These are phyloP conservation scores for Colletotrichum sp. DNA, from an alignment of 2,329 filamentous ascomycete genomes.

Conservation along the genomic window DNA sequence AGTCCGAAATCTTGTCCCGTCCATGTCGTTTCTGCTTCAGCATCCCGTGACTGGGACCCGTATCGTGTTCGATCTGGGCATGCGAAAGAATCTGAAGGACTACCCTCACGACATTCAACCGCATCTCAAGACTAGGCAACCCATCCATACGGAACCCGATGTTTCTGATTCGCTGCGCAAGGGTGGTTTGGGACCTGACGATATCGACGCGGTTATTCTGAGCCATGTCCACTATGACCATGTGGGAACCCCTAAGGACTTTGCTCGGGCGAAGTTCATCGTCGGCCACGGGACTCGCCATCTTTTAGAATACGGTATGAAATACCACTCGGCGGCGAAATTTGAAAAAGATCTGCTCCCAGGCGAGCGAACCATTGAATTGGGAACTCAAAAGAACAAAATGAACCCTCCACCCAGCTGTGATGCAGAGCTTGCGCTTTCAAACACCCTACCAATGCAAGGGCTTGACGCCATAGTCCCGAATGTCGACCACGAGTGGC, in stretches of 20 bases:
- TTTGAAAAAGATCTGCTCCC: background rate
- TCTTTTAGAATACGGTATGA: background rate
- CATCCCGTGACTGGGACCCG: background rate
- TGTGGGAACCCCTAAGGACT: background rate
- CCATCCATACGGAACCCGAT: background rate
- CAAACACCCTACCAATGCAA: background rate
- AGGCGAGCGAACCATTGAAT: background rate
- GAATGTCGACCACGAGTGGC: background rate
- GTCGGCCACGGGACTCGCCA: background rate
- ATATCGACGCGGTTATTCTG: background rate
- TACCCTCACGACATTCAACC: background rate
- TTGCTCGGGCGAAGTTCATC: background rate
- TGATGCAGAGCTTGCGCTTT: background rate
- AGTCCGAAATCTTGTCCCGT: background rate
- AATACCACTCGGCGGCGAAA: background rate
- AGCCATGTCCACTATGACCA: background rate
- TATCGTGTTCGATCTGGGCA: background rate
- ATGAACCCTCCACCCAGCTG: background rate
- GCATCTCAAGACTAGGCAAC: background rate
- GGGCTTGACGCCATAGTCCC: background rate
- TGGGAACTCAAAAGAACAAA: background rate
- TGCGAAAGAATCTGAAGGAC: background rate
- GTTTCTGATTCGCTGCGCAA: background rate
- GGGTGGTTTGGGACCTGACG: background rate
- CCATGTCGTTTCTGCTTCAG: background rate